These are phyloP conservation scores for Saccharomycopsis vini DNA, from an alignment of 805 yeast species.

Conservation along the genomic window DNA sequence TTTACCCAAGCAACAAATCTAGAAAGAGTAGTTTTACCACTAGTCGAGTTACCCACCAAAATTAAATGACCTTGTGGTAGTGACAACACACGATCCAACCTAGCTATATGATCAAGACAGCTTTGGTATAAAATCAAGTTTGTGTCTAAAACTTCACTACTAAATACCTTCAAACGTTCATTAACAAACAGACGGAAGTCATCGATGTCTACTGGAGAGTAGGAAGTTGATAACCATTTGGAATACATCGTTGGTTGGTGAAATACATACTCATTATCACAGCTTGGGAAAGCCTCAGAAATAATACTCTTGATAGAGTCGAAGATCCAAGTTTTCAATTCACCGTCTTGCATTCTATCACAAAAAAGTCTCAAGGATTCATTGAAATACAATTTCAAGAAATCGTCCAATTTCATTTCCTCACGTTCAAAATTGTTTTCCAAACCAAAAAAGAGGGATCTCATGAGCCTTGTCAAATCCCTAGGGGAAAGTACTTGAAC, in stretches of 20 bases:
- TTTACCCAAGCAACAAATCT: constrained; percentile 89
- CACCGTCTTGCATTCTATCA: constrained; percentile 49
- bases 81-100: constrained; percentile 73
- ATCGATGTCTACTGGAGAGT: constrained; percentile 42
- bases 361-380: constrained; percentile 72
- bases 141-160: constrained; percentile 68
- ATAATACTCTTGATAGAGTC: constrained; percentile 29
- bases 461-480: constrained; percentile 58
- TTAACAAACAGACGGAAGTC: constrained; percentile 46
- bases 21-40: constrained; percentile 71
- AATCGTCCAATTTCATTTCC: constrained; percentile 30
- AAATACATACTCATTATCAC: constrained; percentile 30
- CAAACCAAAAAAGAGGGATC: constrained; percentile 15
- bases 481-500: constrained; percentile 68
- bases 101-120: constrained; percentile 60
- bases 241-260: constrained; percentile 55
- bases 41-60: constrained; percentile 70
- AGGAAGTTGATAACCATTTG: constrained; percentile 62
- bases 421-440: constrained; percentile 22
- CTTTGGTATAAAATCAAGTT: constrained; percentile 58
- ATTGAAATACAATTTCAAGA: constrained; percentile 67
- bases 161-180: constrained; percentile 59
- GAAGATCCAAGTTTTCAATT: constrained; percentile 44
- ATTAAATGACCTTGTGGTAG: constrained; percentile 90
- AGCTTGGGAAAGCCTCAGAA: constrained; percentile 36